Percentiles rank a stretch among this genome's conserved stretches.
Conservation (phyloP, 305 asterid genomes). For the Fraxinus greggii region DNA sequence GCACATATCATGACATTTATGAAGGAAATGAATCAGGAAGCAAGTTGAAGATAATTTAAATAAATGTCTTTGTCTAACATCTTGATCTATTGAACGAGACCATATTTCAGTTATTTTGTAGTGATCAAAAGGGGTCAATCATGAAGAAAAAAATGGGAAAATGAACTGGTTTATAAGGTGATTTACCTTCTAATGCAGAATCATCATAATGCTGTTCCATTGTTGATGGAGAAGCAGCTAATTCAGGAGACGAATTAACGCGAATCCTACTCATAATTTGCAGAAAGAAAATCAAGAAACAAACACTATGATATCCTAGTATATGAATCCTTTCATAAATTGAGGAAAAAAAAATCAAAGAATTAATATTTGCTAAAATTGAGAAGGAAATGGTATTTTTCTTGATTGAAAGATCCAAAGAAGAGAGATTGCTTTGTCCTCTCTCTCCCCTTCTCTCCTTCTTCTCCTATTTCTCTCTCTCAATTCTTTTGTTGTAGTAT, state of each 20-base stretch:
- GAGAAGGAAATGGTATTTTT: conserved; percentile 14
- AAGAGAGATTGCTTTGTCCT: conserved; percentile 49
- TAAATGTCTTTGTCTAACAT: not conserved
- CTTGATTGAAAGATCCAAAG: conserved; percentile 41
- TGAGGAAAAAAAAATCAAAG: not conserved
- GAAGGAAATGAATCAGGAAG: not conserved
- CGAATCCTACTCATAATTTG: conserved; percentile 44
- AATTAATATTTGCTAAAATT: not conserved
- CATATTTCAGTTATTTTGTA: not conserved
- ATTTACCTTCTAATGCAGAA: conserved; percentile 73
- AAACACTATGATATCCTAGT: not conserved
- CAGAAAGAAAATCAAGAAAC: conserved; percentile 4
- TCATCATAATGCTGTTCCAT: conserved; percentile 46
- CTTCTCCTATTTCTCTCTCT: conserved; percentile 12
- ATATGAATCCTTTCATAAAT: conserved; percentile 22
- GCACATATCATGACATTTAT: not conserved
- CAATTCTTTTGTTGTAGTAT: not conserved
- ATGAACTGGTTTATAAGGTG: not conserved
- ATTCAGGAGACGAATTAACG: conserved; percentile 46
- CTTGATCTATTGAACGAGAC: not conserved
- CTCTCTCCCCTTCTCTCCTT: conserved; percentile 25
- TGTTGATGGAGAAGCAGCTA: conserved; percentile 28
- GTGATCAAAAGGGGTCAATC: not conserved
- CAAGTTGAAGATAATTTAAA: not conserved
- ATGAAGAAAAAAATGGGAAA: not conserved